Base-by-base conservation (phyloP, 139 green algal genomes). In the Chlamydomonas sphaeroides region DNA sequence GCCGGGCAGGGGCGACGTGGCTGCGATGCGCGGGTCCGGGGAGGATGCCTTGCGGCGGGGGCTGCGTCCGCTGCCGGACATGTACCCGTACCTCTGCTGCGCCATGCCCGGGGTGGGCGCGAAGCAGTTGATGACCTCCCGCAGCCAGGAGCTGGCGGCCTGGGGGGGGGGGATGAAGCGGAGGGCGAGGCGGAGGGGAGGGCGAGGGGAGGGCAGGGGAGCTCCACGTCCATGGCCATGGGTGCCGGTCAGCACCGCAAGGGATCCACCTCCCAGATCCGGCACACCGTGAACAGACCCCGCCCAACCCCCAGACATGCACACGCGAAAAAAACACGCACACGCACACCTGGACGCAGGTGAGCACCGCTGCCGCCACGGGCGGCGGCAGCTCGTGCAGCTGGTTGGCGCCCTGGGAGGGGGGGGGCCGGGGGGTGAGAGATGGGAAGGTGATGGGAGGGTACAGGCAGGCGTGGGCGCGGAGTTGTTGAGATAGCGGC, bases 101-200 rank as follows among this genome's bases (percentile, higher is more conserved):
- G 7, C 39, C 7, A 25, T 26, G 48, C 32, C 38, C 26, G 67
- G 1, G 23, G 28, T 17, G 56, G 85, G 85, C 8, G 35, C 80
- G 80, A 89, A 89, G 57, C 72, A 79, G 36, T 77, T 71, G 57
- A 86, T 36, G 48, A 86, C 61, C 70, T 89, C 85, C 33, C 79
- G 68, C 85, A 89, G 66, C 79, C 79, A 89, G 72, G 38, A 69
- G 72, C 38, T 69, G 56, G 72, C 56, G 30, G 72, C 72, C 72
- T 80, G 72, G 14, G 28, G 53, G 70, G 69, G 45, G 23, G 51
- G 49, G 49, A 51, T n/a, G 32, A 11, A 48, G 42, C n/a, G 32
- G 5, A 4, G 32, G 20, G 33, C 21, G 38, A 36, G 65, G 65
- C 7, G 41, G 14, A 28, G 30, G 67, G 1, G 67, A 30, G 53